Base-by-base conservation (phyloP, 495 filamentous ascomycete genomes). In the Saxophila tyrrhenica region DNA sequence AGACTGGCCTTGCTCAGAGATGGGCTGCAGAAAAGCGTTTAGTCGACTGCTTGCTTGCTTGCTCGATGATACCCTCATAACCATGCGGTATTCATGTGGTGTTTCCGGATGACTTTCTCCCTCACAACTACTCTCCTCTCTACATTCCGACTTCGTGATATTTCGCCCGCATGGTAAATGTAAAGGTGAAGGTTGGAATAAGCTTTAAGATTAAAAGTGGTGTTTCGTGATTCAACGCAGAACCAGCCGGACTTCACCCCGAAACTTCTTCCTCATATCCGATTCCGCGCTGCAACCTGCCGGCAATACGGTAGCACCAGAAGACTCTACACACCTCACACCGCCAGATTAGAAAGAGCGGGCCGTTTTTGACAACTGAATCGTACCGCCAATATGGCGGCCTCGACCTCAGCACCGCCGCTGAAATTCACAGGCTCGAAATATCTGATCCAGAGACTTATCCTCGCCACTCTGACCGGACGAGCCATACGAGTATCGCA, bases 391-490 rank as follows among this genome's bases (percentile, higher is more conserved):
- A 35, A 44, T 44, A 44, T 44, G 41, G 41, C 41, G 17, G 19
- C 41, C 7, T 13, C 29, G 13, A 44, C 41, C 16, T 21, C 41
- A 5, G 52, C 59, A 16, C 64, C 62, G 19, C 65, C 78, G 7
- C 67, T 87, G 54, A 75, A 74, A 42, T 89, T 97, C 66, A 92
- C 83, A 49, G 79, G 84, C 61, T 89, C 95, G 66, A 82, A 83
- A 60, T 80, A 83, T 55, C 83, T 99, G 50, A 74, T 85, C 32
- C 81, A 87, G 50, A 88, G 94, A 25, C 81, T 97, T 23, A 81
- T 95, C 19, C 85, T 99, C 50, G 76, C 91, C 22, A 96, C 92
- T 2, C 80, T 99, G 43, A 95, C 88, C 25, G 94, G 94, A 56
- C 80, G 83, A 22, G 81, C 91, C 5, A 70, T 99, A 35, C 88